Percentiles rank a stretch among this genome's conserved stretches.
Evolutionary conservation across 345 rosid genomes (phyloP).

Genomic region (Citrus hindsii): DNA sequence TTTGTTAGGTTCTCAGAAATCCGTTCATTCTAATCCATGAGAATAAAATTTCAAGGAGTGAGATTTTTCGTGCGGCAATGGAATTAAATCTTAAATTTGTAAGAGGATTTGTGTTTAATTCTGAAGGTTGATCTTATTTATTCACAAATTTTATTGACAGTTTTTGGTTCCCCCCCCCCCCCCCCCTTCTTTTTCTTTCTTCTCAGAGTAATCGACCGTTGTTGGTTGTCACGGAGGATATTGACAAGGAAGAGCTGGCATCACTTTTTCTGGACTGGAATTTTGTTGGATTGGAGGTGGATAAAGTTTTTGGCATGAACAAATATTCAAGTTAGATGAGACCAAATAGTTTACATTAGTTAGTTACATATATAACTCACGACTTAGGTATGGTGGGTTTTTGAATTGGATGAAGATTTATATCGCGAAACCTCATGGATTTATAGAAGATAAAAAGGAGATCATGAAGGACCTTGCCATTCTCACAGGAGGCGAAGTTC

Average conservation of each 20-base stretch:
- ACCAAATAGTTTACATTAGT: too few species aligned
- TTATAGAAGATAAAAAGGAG: too few species aligned
- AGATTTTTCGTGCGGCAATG: too few species aligned
- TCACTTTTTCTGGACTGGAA: slow-evolving; percentile 38
- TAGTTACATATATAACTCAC: neutral
- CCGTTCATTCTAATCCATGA: slow-evolving; percentile 45
- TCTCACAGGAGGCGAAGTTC: too few species aligned
- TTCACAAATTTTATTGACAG: neutral
- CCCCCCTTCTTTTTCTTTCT: neutral
- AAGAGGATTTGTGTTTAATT: slow-evolving; percentile 19
- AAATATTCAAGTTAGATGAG: too few species aligned
- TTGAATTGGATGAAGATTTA: slow-evolving; percentile 22
- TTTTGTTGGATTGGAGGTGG: slow-evolving; percentile 31
- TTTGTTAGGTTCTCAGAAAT: slow-evolving; percentile 38
- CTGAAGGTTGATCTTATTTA: neutral
- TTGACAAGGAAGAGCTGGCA: slow-evolving; percentile 41
- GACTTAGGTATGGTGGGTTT: neutral
- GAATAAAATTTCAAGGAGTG: slow-evolving; percentile 29
- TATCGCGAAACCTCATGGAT: slow-evolving; percentile 13
- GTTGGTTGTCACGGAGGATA: slow-evolving; percentile 40
- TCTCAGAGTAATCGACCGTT: slow-evolving; percentile 35
- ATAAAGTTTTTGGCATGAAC: neutral
- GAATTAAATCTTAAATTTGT: neutral
- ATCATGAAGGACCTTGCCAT: too few species aligned
- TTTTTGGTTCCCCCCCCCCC: neutral